A percentile compares a stretch with the other conserved stretches of the same genome.
phyloP scores from a whole-genome alignment of 1,284 basidiomycete species.

The Irpex sp. region DNA sequence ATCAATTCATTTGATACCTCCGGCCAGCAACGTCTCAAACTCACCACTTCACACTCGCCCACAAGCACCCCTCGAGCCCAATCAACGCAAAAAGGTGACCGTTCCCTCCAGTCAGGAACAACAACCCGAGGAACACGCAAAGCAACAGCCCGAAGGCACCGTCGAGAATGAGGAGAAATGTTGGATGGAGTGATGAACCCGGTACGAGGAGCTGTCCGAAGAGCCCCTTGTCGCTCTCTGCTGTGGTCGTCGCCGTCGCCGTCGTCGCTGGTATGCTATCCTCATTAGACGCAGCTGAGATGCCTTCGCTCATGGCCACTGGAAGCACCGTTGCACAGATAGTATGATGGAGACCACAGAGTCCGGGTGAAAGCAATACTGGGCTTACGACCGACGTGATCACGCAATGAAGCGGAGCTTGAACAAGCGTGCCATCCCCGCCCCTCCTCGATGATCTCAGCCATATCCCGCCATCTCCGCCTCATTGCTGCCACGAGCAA shows the following conservation, averaged over 20 bases:
- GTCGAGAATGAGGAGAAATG: conserved; percentile 64
- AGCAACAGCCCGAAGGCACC: conserved; percentile 53
- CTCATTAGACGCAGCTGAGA: background rate
- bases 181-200: conserved; percentile 70
- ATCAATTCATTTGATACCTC: no score
- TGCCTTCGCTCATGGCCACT: background rate
- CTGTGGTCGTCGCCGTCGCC: background rate
- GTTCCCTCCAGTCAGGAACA: conserved; percentile 56
- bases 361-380: no score
- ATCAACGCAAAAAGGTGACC: conserved; percentile 62
- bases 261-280: background rate
- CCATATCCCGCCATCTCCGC: background rate
- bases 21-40: conserved; percentile 13
- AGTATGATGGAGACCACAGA: no score
- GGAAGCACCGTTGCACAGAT: no score
- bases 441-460: background rate
- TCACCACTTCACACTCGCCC: conserved; percentile 78
- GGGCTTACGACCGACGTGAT: background rate
- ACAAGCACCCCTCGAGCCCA: conserved; percentile 58
- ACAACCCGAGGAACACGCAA: conserved; percentile 51
- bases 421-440: background rate
- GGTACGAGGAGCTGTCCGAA: conserved; percentile 58
- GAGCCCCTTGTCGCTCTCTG: conserved; percentile 24
- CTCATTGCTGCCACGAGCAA: background rate
- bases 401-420: background rate